A percentile compares a stretch with the other conserved stretches of the same genome.
Conservation (phyloP, 768 basidiomycete species). For the Lactarius hengduanensis region DNA sequence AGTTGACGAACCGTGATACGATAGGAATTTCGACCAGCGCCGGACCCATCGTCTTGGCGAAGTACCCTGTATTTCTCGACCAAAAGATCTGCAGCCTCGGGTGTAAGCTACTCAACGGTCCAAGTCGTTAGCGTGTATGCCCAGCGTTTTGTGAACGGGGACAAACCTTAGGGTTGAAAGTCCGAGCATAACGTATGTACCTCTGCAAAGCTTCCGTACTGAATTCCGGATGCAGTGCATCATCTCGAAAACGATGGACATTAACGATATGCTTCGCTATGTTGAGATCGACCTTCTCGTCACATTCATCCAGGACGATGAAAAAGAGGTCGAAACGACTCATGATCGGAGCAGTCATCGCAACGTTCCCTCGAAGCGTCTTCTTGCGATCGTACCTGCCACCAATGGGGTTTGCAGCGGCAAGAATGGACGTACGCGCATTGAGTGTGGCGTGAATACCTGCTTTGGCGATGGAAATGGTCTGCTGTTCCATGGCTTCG, state of each 20-base stretch:
- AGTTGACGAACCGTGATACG: slow-evolving; percentile 97
- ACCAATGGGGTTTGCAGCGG: slow-evolving; percentile 96
- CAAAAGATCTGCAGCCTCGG: slow-evolving; percentile 87
- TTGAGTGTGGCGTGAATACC: slow-evolving; percentile 99
- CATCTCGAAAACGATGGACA: slow-evolving; percentile 93
- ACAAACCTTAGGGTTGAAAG: slow-evolving; percentile 92
- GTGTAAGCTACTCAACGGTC: slow-evolving; percentile 63
- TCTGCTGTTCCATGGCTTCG: slow-evolving; percentile 99
- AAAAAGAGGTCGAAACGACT: slow-evolving; percentile 98
- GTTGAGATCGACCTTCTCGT: slow-evolving; percentile 87
- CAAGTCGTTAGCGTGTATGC: slow-evolving; percentile 5
- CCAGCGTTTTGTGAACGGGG: slow-evolving; percentile 4
- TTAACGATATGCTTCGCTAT: slow-evolving; percentile 97
- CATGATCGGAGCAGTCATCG: slow-evolving; percentile 99
- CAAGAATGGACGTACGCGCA: slow-evolving; percentile 94
- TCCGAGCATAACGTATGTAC: slow-evolving; percentile 96
- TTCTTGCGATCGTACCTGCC: slow-evolving; percentile 96
- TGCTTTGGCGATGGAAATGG: slow-evolving; percentile 98
- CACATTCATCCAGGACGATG: slow-evolving; percentile 95
- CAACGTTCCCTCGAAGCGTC: slow-evolving; percentile 85
- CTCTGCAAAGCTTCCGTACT: slow-evolving; percentile 95
- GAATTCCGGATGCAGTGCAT: slow-evolving; percentile 94
- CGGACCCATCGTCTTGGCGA: slow-evolving; percentile 88
- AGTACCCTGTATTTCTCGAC: slow-evolving; percentile 94
- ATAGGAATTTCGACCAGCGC: slow-evolving; percentile 87